Evolutionary conservation across 2,329 filamentous ascomycete species (phyloP), one percentile per base, ranked within the genome.

Genomic region (Endoconidiophora polonica): DNA sequence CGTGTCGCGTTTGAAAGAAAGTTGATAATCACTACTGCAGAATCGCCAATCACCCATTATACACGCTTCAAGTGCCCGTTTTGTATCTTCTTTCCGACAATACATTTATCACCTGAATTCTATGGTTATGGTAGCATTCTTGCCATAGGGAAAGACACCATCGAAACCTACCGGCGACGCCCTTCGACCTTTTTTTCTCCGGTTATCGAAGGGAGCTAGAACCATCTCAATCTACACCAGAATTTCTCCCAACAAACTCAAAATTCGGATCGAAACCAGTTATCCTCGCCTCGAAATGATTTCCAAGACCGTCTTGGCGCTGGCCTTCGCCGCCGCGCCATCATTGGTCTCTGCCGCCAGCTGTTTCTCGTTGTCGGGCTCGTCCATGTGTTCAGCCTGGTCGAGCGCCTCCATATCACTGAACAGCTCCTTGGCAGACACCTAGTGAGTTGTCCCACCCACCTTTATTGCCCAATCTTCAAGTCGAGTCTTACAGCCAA

Each of bases 81-180:
- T 33, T 33, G 26, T 3, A 33, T 33, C 7, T 33, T 10, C 26
- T 33, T 33, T 33, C 12, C 26, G 26, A 33, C 26, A 10, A 33
- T 10, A 33, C 3, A 7, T 9, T 33, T 33, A 33, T 33, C 26
- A 5, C 5, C 26, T 10, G 26, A 33, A 33, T 33, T 33, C 26
- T 33, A 5, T 33, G 26, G 26, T 33, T 33, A 33, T 33, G 26
- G 26, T 33, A 33, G 26, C 26, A 33, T 33, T 16, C 16, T 38
- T 33, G 12, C 38, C 20, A 52, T 52, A 52, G 45, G 41, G 46
- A 52, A 49, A 52, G 50, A 49, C 50, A 52, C 18, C 22, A n/a
- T 1, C 23, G 10, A 29, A 42, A 49, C 33, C 26, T 26, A 14
- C 46, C 36, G 36, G 49, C 46, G 38, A 52, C 40, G 16, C 36